Conservation (phyloP, 331 rosid species). For the Quercus tomentella region DNA sequence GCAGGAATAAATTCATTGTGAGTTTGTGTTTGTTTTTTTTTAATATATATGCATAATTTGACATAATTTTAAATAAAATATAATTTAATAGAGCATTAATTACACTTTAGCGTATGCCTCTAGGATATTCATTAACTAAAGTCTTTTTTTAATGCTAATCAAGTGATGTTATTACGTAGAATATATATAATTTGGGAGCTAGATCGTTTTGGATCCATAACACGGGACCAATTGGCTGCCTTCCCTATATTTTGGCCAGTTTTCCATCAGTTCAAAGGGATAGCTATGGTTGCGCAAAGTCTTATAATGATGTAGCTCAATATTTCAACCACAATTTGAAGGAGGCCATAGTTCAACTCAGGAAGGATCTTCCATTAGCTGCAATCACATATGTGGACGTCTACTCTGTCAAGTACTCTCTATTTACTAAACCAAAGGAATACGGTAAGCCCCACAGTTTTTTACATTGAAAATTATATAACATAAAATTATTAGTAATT, state of each 20-base stretch:
- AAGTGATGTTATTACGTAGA: slow-evolving; percentile 11
- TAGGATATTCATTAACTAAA: not conserved
- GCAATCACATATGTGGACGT: slow-evolving; percentile 49
- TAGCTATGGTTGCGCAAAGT: slow-evolving; percentile 36
- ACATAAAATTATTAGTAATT: too few species aligned
- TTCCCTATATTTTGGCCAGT: slow-evolving; percentile 23
- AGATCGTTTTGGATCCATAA: slow-evolving; percentile 57
- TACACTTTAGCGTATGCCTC: too few species aligned
- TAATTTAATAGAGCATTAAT: not conserved
- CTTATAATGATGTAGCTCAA: slow-evolving; percentile 38
- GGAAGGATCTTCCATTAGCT: slow-evolving; percentile 35
- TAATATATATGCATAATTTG: too few species aligned
- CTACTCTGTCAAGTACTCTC: slow-evolving; percentile 42
- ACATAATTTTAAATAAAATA: too few species aligned
- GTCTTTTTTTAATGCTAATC: not conserved
- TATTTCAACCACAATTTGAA: slow-evolving; percentile 36
- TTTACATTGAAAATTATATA: too few species aligned
- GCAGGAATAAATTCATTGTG: too few species aligned
- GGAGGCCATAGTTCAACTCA: slow-evolving; percentile 31
- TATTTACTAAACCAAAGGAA: slow-evolving; percentile 23
- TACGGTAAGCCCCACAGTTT: slow-evolving; percentile 27
- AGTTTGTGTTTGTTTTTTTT: too few species aligned
- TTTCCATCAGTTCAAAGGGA: slow-evolving; percentile 23
- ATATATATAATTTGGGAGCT: slow-evolving; percentile 29
- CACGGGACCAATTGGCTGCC: slow-evolving; percentile 58